phyloP scores from a whole-genome alignment of 352 stramenopile genomes.

The Phytophthora europaea region DNA sequence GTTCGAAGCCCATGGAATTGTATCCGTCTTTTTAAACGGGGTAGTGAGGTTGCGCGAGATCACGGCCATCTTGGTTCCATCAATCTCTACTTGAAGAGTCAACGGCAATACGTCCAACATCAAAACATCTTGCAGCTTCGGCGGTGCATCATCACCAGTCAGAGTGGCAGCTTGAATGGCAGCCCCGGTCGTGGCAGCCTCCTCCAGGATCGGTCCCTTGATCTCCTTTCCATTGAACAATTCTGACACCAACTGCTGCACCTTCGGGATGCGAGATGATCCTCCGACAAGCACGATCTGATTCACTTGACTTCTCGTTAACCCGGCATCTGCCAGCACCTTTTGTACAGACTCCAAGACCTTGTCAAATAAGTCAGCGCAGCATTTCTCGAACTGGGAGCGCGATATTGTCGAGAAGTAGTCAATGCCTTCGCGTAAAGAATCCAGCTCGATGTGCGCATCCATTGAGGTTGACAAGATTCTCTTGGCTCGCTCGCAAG shows the following conservation, averaged over 20 bases:
- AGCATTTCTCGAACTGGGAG: neutral
- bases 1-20: neutral
- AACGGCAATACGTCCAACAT: constrained; percentile 1
- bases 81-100: neutral
- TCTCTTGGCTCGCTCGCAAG: constrained; percentile 9
- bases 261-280: constrained; percentile 3
- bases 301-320: neutral
- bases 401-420: neutral
- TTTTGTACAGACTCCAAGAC: neutral
- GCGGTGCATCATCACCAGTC: neutral
- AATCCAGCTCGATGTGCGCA: neutral
- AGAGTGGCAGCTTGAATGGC: constrained; percentile 4
- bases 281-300: constrained; percentile 6
- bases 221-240: constrained; percentile 7
- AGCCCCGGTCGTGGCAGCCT: neutral
- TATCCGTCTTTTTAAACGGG: neutral
- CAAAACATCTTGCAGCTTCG: neutral
- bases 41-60: neutral
- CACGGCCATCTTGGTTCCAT: neutral
- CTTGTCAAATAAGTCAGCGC: constrained; percentile 2
- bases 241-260: neutral
- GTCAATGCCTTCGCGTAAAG: constrained; percentile 1
- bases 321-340: neutral
- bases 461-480: neutral
- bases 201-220: neutral